These are phyloP conservation scores for Penicillium expansum DNA, from an alignment of 2,329 filamentous ascomycete genomes.

Conservation along the genomic window DNA sequence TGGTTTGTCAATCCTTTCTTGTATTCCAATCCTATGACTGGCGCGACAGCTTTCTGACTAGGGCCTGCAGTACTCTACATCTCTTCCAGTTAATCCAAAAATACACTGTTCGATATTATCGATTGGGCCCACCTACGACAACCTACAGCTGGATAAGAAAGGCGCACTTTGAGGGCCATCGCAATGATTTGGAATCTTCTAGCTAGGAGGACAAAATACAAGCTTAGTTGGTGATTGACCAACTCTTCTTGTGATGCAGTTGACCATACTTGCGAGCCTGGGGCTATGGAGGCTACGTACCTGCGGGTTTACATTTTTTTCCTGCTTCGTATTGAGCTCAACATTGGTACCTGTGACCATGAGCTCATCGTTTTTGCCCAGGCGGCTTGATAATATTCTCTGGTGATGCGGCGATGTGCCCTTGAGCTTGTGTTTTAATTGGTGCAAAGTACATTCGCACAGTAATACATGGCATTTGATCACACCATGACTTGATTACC, in stretches of 20 bases:
- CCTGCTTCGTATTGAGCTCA: background rate
- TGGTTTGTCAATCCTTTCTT: conserved; percentile 53
- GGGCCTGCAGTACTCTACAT: conserved; percentile 38
- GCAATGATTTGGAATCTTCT: background rate
- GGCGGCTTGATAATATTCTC: background rate
- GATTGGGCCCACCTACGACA: background rate
- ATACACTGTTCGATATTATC: background rate
- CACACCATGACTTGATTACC: background rate
- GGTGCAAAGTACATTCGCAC: background rate
- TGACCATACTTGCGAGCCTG: background rate
- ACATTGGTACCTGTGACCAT: background rate
- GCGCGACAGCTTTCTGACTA: background rate
- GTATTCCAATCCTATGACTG: background rate
- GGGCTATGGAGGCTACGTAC: background rate
- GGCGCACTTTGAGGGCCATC: background rate
- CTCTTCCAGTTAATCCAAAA: conserved; percentile 30
- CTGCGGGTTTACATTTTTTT: background rate
- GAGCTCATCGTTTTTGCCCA: background rate
- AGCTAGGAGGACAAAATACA: background rate
- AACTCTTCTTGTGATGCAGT: background rate
- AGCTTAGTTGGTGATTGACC: background rate
- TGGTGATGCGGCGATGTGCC: background rate
- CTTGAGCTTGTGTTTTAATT: background rate
- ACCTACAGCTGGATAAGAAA: background rate
- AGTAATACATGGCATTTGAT: background rate